These are phyloP conservation scores for Beauveria varroae DNA, from an alignment of 2,329 filamentous ascomycete species.

Conservation along the genomic window DNA sequence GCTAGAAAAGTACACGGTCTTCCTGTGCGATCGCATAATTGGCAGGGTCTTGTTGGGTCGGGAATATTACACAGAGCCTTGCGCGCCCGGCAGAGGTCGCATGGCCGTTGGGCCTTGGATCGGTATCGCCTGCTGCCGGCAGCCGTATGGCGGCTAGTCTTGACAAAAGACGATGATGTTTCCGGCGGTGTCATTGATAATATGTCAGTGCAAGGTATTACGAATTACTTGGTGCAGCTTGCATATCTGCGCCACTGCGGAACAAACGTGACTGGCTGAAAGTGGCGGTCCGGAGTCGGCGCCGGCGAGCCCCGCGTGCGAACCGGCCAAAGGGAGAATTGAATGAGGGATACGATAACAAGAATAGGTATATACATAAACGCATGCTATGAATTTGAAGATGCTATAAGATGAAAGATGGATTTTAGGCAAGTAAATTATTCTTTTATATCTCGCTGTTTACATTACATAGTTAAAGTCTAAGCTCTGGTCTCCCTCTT, in stretches of 20 bases:
- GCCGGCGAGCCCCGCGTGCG: neutral
- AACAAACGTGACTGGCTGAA: neutral
- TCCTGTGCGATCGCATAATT: conserved; percentile 18
- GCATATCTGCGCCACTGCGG: neutral
- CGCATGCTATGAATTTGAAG: no score
- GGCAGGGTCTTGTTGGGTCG: conserved; percentile 19
- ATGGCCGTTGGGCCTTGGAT: conserved; percentile 18
- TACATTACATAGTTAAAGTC: conserved; percentile 11
- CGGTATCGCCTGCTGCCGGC: conserved; percentile 14
- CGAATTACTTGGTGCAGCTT: neutral
- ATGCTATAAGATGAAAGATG: no score
- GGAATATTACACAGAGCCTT: conserved; percentile 22
- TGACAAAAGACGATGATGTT: neutral
- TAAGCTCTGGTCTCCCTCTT: conserved; percentile 7
- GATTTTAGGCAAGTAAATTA: no score
- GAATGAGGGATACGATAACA: no score
- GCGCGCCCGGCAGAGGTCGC: conserved; percentile 18
- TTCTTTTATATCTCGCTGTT: no score
- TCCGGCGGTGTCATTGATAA: neutral
- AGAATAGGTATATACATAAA: no score
- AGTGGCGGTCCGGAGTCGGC: conserved; percentile 2
- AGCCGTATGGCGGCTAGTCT: neutral
- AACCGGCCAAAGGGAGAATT: neutral
- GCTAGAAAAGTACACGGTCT: conserved; percentile 18
- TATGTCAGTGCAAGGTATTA: neutral